Evolutionary conservation across 148 eudicot genomes (phyloP).

Genomic region (Amaranthus cruentus): DNA sequence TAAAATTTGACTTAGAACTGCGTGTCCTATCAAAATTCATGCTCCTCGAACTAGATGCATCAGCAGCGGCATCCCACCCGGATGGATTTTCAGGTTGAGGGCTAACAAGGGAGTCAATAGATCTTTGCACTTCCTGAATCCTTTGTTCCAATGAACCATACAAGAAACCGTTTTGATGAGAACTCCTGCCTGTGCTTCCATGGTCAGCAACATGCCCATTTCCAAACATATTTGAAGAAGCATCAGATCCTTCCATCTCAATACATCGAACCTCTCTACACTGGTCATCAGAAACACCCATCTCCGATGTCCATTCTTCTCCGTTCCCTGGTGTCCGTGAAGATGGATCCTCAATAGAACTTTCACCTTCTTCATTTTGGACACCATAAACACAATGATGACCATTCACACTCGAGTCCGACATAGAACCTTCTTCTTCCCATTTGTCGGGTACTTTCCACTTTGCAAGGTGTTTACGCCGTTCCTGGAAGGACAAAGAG

Average conservation of each 20-base stretch:
- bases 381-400: constrained; percentile 20
- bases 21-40: constrained; percentile 39
- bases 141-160: constrained; percentile 47
- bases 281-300: constrained; percentile 44
- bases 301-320: constrained; percentile 26
- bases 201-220: constrained; percentile 26
- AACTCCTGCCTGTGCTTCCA: constrained; percentile 26
- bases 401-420: constrained; percentile 42
- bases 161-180: constrained; percentile 38
- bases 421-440: constrained; percentile 48
- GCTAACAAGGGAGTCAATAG: constrained; percentile 47
- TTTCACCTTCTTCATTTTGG: constrained; percentile 26
- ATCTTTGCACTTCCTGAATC: constrained; percentile 49
- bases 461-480: constrained; percentile 26
- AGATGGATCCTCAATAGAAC: constrained; percentile 21
- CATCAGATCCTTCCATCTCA: constrained; percentile 54
- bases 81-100: constrained; percentile 40
- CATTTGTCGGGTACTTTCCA: constrained; percentile 41
- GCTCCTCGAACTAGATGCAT: constrained; percentile 40
- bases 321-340: constrained; percentile 15
- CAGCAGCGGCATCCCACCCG: constrained; percentile 30
- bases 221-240: constrained; percentile 20
- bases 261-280: constrained; percentile 81
- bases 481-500: constrained; percentile 31
- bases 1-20: constrained; percentile 40